These are phyloP conservation scores for Xylaria bambusicola DNA, from an alignment of 495 filamentous ascomycete species.

Conservation along the genomic window DNA sequence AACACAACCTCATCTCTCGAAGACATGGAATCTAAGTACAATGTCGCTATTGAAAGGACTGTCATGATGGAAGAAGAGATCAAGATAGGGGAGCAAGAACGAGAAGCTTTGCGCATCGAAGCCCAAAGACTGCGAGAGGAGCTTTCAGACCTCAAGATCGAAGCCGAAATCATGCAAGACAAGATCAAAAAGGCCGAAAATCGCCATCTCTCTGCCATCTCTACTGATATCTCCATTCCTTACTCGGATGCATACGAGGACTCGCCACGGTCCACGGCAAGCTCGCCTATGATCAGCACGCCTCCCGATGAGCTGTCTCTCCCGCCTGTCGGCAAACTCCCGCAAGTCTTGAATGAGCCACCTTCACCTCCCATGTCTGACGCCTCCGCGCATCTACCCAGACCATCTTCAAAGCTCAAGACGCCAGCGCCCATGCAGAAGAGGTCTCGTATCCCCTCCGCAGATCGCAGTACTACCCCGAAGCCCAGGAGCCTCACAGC, in stretches of 20 bases:
- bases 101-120: constrained; percentile 84
- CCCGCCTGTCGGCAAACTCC: constrained; percentile 40
- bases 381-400: constrained; percentile 65
- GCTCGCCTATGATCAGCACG: constrained; percentile 71
- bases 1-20: constrained; percentile 93
- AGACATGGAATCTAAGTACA: constrained; percentile 96
- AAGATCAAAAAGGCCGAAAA: constrained; percentile 71
- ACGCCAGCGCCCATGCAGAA: constrained; percentile 40
- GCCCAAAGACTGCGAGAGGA: constrained; percentile 86
- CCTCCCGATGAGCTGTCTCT: constrained; percentile 67
- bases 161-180: constrained; percentile 90
- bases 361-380: constrained; percentile 73
- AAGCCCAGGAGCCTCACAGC: constrained; percentile 43
- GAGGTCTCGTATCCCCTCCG: constrained; percentile 49
- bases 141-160: constrained; percentile 87
- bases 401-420: constrained; percentile 34
- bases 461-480: constrained; percentile 52
- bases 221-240: constrained; percentile 53
- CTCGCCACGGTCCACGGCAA: constrained; percentile 63
- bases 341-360: constrained; percentile 46
- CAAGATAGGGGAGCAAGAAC: constrained; percentile 83
- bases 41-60: constrained; percentile 83
- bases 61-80: constrained; percentile 97
- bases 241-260: constrained; percentile 59
- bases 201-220: constrained; percentile 53